Base-by-base conservation (phyloP, 768 basidiomycete species). In the Crepidotus variabilis region DNA sequence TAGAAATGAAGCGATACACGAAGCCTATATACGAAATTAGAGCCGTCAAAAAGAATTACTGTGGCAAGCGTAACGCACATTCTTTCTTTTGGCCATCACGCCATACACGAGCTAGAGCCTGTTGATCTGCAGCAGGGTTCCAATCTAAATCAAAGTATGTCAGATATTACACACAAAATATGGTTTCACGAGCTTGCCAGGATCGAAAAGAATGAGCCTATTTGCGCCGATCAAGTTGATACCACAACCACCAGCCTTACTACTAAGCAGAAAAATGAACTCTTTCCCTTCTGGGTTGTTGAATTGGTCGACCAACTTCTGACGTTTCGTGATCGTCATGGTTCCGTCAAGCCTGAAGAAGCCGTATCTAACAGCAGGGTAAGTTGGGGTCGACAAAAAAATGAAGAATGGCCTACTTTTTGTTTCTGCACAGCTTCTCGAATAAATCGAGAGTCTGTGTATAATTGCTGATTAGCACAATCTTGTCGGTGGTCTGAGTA, bases 81-180 rank as follows among this genome's bases (percentile, higher is more conserved):
- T 97, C 95, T 83, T 98, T 98, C 84, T 97, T 99, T 71, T 98
- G 96, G 0, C 96, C 96, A 66, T 99, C 96, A 74, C 96, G 90
- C 96, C 96, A 99, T 8, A 99, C 96, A 69, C 96, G 93, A 46
- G 96, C 96, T 5, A 99, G 79, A 7, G 96, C 96, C 69, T 99
- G 96, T 68, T 98, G 97, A 71, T 99, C 96, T 23, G 95, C 93
- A 9, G 96, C 96, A 22, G 95, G 95, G 65, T 98, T 98, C 95
- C 95, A 98, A 67, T 98, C 95, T 94, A 57, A n/a, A 20, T 33
- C 8, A 45, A 20, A 50, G 34, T 65, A 34, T 47, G 50, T 16
- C 35, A 35, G 56, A 21, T 50, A 47, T 10, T 28, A 21, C 28
- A 20, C 39, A n/a, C 22, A 33, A 13, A 23, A 33, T 4, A 8